Conservation (phyloP, 164 flowering plant genomes). For the Litsea cubeba region DNA sequence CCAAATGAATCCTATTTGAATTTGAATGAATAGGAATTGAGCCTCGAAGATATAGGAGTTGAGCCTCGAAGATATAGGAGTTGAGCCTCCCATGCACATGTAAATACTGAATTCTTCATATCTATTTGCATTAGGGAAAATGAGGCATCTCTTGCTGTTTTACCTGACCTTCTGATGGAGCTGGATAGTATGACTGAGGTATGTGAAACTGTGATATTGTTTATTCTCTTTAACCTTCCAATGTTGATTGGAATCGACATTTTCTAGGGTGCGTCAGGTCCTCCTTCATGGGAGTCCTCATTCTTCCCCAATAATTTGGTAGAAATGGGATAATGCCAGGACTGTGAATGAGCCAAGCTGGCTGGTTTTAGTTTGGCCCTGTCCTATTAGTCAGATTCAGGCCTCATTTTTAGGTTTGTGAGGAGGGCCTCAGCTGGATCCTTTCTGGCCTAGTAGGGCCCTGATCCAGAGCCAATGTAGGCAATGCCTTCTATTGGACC, state of each 20-base stretch:
- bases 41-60: neutral
- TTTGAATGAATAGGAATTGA: neutral
- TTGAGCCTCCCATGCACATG: neutral
- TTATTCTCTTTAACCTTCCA: neutral
- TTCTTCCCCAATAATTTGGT: neutral
- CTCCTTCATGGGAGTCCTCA: neutral
- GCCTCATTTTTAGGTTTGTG: neutral
- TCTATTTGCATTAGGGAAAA: slow-evolving; percentile 59
- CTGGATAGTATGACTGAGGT: slow-evolving; percentile 95
- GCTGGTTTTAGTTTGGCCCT: neutral
- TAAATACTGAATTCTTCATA: neutral
- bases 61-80: neutral
- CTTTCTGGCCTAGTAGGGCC: neutral
- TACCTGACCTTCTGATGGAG: slow-evolving; percentile 84
- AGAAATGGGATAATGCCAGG: neutral
- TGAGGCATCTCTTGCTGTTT: slow-evolving; percentile 97
- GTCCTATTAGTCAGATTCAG: neutral
- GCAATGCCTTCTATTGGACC: too few species aligned
- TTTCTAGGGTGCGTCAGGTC: neutral
- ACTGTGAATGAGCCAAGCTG: neutral
- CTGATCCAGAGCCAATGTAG: too few species aligned
- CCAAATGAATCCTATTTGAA: neutral
- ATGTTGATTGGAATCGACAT: too few species aligned
- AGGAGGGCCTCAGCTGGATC: neutral
- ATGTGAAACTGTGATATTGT: slow-evolving; percentile 8